phyloP scores from a whole-genome alignment of 371 early-diverging fungal genomes.

The Haplosporangium sp. region DNA sequence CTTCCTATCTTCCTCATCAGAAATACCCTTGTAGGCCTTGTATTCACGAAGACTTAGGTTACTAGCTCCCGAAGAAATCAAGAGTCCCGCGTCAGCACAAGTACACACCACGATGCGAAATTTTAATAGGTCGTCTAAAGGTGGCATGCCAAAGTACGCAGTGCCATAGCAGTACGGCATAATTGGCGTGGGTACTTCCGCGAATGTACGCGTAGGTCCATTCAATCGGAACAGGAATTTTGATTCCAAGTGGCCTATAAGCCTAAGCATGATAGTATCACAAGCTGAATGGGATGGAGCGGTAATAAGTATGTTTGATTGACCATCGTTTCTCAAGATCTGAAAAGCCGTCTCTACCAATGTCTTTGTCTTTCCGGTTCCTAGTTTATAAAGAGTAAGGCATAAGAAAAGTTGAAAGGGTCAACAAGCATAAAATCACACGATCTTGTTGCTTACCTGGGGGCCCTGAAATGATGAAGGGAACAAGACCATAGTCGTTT shows the following conservation, averaged over 20 bases:
- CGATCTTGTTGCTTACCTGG: constrained; percentile 25
- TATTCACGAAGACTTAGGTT: constrained; percentile 49
- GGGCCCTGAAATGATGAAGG: constrained; percentile 50
- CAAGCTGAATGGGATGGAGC: constrained; percentile 51
- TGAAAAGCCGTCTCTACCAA: constrained; percentile 44
- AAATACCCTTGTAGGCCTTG: constrained; percentile 25
- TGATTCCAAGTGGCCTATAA: constrained; percentile 47
- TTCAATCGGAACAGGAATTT: constrained; percentile 48
- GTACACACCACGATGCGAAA: constrained; percentile 61
- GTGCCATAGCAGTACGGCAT: constrained; percentile 44
- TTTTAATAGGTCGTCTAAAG: constrained; percentile 41
- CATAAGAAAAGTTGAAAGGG: not conserved
- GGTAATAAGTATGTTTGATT: constrained; percentile 44
- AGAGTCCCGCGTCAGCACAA: constrained; percentile 57
- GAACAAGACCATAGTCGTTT: constrained; percentile 50
- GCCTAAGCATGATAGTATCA: constrained; percentile 54
- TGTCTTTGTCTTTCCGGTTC: constrained; percentile 53
- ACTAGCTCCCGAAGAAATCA: constrained; percentile 56
- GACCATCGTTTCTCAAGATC: constrained; percentile 35
- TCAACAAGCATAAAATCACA: not conserved
- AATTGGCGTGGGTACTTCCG: constrained; percentile 41
- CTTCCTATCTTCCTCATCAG: constrained; percentile 12
- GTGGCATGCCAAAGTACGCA: constrained; percentile 56
- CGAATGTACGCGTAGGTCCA: constrained; percentile 45
- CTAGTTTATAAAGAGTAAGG: constrained; percentile 6